Conservation (phyloP, 2,329 filamentous ascomycete species). For the Cladophialophora exuberans region DNA sequence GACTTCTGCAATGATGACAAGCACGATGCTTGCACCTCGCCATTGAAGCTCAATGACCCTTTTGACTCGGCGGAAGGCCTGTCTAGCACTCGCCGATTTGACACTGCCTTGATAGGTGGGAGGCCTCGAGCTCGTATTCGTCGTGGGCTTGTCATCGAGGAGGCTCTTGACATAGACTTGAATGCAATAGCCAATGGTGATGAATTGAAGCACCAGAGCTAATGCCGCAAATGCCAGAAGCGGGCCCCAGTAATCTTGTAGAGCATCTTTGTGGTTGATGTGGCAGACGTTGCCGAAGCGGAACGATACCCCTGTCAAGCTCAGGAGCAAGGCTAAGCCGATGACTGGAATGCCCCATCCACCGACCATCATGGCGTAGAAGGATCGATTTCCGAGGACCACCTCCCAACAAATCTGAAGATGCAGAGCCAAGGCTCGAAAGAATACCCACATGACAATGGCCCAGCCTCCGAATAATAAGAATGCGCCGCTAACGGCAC, state of each 20-base stretch:
- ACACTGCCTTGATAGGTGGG: conserved; percentile 77
- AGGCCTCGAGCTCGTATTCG: conserved; percentile 66
- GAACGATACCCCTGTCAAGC: conserved; percentile 90
- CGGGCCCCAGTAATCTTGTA: conserved; percentile 89
- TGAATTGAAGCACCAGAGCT: conserved; percentile 78
- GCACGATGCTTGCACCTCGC: conserved; percentile 86
- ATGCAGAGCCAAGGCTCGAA: conserved; percentile 87
- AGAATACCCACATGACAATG: conserved; percentile 86
- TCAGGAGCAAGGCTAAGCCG: conserved; percentile 74
- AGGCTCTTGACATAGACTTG: conserved; percentile 90
- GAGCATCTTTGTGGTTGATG: conserved; percentile 85
- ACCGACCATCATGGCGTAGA: conserved; percentile 76
- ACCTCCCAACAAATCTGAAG: conserved; percentile 98
- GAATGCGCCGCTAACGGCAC: conserved; percentile 85
- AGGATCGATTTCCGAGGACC: conserved; percentile 83
- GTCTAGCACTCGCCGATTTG: conserved; percentile 77
- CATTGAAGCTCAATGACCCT: conserved; percentile 91
- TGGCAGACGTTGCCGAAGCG: conserved; percentile 91
- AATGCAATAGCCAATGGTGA: conserved; percentile 88
- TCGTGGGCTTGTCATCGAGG: conserved; percentile 70
- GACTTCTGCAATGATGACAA: conserved; percentile 88
- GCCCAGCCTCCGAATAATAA: conserved; percentile 84
- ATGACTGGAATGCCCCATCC: conserved; percentile 84
- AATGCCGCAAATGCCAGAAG: conserved; percentile 75
- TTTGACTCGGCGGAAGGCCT: conserved; percentile 83